Evolutionary conservation across 1,139 yeast species (phyloP).

Genomic region (Candida gigantensis): DNA sequence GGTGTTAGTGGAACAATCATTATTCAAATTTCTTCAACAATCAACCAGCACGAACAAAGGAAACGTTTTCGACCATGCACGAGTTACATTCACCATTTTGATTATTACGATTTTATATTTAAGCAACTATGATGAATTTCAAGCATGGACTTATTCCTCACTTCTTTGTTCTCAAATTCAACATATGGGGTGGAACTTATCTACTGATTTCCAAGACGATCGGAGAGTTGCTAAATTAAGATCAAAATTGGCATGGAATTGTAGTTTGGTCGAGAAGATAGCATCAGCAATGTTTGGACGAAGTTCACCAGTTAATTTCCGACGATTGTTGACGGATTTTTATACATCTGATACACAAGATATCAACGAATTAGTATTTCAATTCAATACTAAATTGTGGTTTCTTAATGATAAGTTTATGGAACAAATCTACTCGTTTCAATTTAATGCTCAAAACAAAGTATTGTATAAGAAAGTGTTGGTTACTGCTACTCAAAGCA

Average conservation of each 20-base stretch:
- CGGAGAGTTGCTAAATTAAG: background rate
- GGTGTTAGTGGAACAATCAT: background rate
- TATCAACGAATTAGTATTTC: constrained; percentile 1
- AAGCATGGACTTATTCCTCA: constrained; percentile 3
- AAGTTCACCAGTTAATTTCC: constrained; percentile 1
- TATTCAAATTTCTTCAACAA: constrained; percentile 1
- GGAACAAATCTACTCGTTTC: constrained; percentile 2
- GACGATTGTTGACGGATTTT: constrained; percentile 1
- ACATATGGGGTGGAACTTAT: constrained; percentile 2
- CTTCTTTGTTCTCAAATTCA: constrained; percentile 1
- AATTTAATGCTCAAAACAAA: constrained; percentile 1
- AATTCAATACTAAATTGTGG: constrained; percentile 1
- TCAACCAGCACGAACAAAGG: background rate
- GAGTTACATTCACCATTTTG: background rate
- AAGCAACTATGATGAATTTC: constrained; percentile 1
- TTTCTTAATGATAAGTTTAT: background rate
- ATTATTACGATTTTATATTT: background rate
- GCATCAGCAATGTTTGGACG: constrained; percentile 1
- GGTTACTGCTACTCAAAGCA: constrained; percentile 1
- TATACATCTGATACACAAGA: constrained; percentile 1
- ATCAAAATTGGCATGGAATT: constrained; percentile 1
- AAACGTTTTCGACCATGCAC: background rate
- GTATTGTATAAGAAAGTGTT: constrained; percentile 1
- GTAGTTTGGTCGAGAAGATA: background rate
- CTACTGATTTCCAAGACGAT: background rate